Base-by-base conservation (phyloP, 768 basidiomycete genomes). In the Pluteus cervinus region DNA sequence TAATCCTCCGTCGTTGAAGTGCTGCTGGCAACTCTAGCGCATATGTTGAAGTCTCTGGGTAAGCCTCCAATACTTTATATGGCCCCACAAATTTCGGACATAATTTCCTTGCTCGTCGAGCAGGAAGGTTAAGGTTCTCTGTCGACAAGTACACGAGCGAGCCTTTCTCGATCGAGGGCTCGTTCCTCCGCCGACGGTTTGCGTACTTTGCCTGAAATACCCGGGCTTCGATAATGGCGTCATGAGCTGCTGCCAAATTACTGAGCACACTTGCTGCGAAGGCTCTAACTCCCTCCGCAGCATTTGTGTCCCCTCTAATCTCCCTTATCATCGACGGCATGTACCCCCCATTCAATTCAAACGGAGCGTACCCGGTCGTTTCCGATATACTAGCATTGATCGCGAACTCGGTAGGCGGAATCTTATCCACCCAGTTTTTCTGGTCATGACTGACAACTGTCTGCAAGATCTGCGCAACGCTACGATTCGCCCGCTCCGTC, bases 71-170 rank as follows among this genome's bases (percentile, higher is more conserved):
- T n/a, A 69, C 53, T 3, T 44, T 34, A 36, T 55, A 70, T 0
- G 66, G 70, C 5, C 70, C 64, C 9, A 69, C 49, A 37, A 44
- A 68, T 23, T 59, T 60, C 0, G 62, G 68, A 0, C 53, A 16
- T 1, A 71, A 45, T 32, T 68, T 69, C 4, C 44, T 15, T 0
- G 62, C 61, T 3, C 55, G 29, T 5, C 53, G 57, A 21, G 58
- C 60, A 2, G 57, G 65, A 7, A 66, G 20, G 1, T 41, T 30
- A 0, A 71, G 42, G 40, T 69, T 65, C 24, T 59, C 41, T 0
- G 61, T 66, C 0, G 63, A 61, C 6, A 71, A 28, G 29, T 65
- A 67, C 0, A 61, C 65, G 6, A 53, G 22, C 6, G 53, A 46
- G 0, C 61, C 61, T 2, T 17, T 40, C 4, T 31, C 5, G 9